Evolutionary conservation across 768 basidiomycete species (phyloP).

Genomic region (Leucosporidium yakuticum): DNA sequence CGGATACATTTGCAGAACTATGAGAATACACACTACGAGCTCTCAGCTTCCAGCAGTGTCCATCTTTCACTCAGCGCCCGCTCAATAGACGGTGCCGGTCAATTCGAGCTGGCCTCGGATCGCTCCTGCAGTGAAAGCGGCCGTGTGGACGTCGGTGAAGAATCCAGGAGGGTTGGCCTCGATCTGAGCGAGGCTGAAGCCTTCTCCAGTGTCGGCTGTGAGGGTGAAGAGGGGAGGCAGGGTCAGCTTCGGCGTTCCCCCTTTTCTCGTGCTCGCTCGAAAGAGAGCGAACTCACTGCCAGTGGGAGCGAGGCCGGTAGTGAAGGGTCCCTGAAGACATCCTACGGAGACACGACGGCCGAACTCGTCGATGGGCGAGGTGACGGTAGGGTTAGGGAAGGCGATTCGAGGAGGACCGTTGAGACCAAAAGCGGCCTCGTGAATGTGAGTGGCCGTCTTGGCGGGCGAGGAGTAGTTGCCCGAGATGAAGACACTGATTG

Average conservation of each 20-base stretch:
- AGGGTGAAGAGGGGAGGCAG: not conserved
- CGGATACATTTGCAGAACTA: too few species aligned
- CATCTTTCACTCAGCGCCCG: too few species aligned
- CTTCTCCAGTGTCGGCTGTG: slow-evolving; percentile 38
- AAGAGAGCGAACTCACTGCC: slow-evolving; percentile 39
- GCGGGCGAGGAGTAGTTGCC: slow-evolving; percentile 41
- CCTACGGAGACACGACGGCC: slow-evolving; percentile 40
- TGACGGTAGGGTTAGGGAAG: slow-evolving; percentile 42
- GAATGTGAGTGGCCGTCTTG: slow-evolving; percentile 40
- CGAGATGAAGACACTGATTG: slow-evolving; percentile 36
- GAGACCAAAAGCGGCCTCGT: slow-evolving; percentile 15
- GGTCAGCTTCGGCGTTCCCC: not conserved
- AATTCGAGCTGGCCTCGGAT: slow-evolving; percentile 42
- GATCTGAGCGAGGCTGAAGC: slow-evolving; percentile 39
- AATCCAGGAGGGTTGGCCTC: slow-evolving; percentile 42
- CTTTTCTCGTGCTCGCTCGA: too few species aligned
- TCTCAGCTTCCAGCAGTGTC: too few species aligned
- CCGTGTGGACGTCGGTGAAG: slow-evolving; percentile 44
- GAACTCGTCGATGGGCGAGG: slow-evolving; percentile 37
- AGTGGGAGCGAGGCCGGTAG: slow-evolving; percentile 40
- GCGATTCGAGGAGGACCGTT: slow-evolving; percentile 42
- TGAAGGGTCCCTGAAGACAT: slow-evolving; percentile 42
- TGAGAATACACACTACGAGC: too few species aligned
- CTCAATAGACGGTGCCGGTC: slow-evolving; percentile 1
- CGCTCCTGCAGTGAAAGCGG: slow-evolving; percentile 41